phyloP scores from a whole-genome alignment of 2,329 filamentous ascomycete genomes.

The Talaromyces albobiverticillius region DNA sequence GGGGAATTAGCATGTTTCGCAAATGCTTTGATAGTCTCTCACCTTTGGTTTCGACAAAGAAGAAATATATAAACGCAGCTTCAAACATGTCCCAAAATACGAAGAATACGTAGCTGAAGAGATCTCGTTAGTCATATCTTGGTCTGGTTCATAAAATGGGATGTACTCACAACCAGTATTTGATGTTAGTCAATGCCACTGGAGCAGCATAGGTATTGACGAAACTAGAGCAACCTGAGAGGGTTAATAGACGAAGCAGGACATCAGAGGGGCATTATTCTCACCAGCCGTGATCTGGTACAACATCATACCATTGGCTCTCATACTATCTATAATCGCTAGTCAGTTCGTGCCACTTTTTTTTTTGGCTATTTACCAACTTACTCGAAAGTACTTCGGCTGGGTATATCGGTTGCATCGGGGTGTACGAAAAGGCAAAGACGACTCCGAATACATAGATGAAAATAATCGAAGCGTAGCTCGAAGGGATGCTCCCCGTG shows the following conservation, averaged over 20 bases:
- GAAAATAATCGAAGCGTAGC: constrained; percentile 15
- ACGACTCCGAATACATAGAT: constrained; percentile 14
- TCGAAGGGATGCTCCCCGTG: constrained; percentile 8
- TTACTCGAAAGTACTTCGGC: constrained; percentile 50
- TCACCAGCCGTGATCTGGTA: constrained; percentile 29
- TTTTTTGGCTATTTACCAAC: neutral
- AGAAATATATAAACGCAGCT: constrained; percentile 28
- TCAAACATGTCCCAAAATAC: constrained; percentile 28
- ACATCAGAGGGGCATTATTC: constrained; percentile 14
- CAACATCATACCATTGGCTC: constrained; percentile 55
- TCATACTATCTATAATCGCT: constrained; percentile 40
- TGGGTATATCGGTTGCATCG: constrained; percentile 51
- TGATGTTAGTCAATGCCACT: constrained; percentile 32
- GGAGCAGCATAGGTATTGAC: constrained; percentile 47
- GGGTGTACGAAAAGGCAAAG: constrained; percentile 28
- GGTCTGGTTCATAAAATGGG: neutral
- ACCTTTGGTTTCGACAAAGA: constrained; percentile 32
- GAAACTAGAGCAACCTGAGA: constrained; percentile 31
- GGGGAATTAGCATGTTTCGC: neutral
- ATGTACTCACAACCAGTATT: constrained; percentile 25
- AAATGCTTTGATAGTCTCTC: neutral
- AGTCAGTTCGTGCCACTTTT: neutral
- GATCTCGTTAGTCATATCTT: constrained; percentile 1
- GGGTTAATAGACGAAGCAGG: neutral
- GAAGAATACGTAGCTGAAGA: constrained; percentile 31